A percentile compares a stretch with the other conserved stretches of the same genome.
Conservation (phyloP, 148 eudicot species). For the Spergularia marina region DNA sequence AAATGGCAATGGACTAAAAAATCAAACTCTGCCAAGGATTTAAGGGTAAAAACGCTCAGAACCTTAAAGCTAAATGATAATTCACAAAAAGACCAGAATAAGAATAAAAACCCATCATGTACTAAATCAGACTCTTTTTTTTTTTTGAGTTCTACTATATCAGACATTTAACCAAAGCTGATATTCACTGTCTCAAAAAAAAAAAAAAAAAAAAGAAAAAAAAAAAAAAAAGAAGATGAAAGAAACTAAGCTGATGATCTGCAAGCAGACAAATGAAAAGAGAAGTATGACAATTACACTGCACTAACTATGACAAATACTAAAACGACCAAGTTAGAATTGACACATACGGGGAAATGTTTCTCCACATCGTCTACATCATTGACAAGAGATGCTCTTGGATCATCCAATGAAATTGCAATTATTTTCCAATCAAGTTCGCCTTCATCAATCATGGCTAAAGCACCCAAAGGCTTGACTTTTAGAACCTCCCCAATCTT, state of each 20-base stretch:
- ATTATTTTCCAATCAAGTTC: slow-evolving; percentile 99
- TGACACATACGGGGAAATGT: slow-evolving; percentile 84
- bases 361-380: slow-evolving; percentile 92
- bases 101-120: background rate
- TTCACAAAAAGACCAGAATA: background rate
- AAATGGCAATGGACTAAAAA: background rate
- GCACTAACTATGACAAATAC: background rate
- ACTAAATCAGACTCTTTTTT: too few relatives aligned
- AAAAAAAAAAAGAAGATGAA: background rate
- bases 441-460: slow-evolving; percentile 99
- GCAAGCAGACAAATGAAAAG: too few relatives aligned
- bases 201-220: too few relatives aligned
- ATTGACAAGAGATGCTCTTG: slow-evolving; percentile 90
- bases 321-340: background rate
- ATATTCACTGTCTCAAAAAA: too few relatives aligned
- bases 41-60: background rate
- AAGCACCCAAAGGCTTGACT: slow-evolving; percentile 86
- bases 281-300: background rate
- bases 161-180: background rate
- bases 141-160: too few relatives aligned
- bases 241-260: background rate
- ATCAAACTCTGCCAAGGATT: background rate
- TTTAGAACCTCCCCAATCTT: slow-evolving; percentile 80
- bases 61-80: background rate
- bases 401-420: slow-evolving; percentile 95